A percentile compares a stretch with the other conserved stretches of the same genome.
These are phyloP conservation scores for Globisporangium middletonii DNA, from an alignment of 352 stramenopile species.

Conservation along the genomic window DNA sequence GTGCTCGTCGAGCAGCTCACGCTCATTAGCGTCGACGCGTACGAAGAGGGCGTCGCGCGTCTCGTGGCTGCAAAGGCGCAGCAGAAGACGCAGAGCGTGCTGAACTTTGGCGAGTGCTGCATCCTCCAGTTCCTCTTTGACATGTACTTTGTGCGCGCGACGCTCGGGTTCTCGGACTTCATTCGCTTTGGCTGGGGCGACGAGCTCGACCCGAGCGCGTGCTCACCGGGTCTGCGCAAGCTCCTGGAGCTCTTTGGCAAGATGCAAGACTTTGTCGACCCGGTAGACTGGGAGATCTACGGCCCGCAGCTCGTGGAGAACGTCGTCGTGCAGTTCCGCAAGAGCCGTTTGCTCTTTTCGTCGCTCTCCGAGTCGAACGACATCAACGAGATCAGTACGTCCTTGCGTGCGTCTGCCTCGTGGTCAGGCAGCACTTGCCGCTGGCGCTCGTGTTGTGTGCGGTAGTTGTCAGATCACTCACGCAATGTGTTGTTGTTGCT, in stretches of 20 bases:
- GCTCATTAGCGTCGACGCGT: slow-evolving; percentile 64
- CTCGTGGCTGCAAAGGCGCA: slow-evolving; percentile 45
- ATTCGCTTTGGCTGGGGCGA: slow-evolving; percentile 86
- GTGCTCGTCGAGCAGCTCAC: slow-evolving; percentile 77
- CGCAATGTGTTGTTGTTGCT: slow-evolving; percentile 8
- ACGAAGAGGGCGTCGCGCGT: slow-evolving; percentile 55
- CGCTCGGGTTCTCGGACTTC: slow-evolving; percentile 80
- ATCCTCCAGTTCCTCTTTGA: slow-evolving; percentile 86
- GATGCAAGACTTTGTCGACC: slow-evolving; percentile 82
- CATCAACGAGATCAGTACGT: slow-evolving; percentile 83
- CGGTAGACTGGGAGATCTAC: slow-evolving; percentile 88
- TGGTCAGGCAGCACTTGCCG: not conserved
- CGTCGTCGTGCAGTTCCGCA: slow-evolving; percentile 82
- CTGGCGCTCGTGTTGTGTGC: not conserved
- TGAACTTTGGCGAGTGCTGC: slow-evolving; percentile 84
- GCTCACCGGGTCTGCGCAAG: slow-evolving; percentile 41
- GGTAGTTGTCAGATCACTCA: not conserved
- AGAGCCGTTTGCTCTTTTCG: slow-evolving; percentile 81
- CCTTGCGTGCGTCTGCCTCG: not conserved
- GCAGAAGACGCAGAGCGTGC: slow-evolving; percentile 36
- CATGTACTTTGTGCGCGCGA: slow-evolving; percentile 86
- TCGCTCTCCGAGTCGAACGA: slow-evolving; percentile 77
- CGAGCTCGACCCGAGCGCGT: slow-evolving; percentile 54
- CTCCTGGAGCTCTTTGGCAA: slow-evolving; percentile 64
- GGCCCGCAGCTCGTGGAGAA: slow-evolving; percentile 81